Conservation (phyloP, 1,284 basidiomycete genomes). For the Vanrija pseudolonga region DNA sequence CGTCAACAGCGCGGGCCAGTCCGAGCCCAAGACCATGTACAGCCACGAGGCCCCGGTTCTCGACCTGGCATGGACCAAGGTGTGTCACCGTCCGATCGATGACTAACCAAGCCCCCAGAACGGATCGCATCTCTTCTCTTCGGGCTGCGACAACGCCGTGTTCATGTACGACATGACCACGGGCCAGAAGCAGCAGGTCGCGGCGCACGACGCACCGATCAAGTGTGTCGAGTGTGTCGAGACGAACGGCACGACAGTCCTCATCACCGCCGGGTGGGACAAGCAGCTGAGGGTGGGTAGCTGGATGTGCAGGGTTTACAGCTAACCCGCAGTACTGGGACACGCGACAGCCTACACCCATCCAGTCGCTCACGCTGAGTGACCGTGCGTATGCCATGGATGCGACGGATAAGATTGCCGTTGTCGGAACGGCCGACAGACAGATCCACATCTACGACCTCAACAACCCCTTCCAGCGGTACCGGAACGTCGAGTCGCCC, state of each 20-base stretch:
- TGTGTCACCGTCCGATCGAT: conserved; percentile 21
- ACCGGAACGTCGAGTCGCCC: conserved; percentile 60
- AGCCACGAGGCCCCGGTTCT: conserved; percentile 77
- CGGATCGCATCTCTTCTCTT: conserved; percentile 74
- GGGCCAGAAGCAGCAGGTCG: conserved; percentile 66
- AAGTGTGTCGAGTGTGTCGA: conserved; percentile 73
- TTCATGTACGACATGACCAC: conserved; percentile 76
- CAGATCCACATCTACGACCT: conserved; percentile 84
- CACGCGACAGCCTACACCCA: conserved; percentile 65
- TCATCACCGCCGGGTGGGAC: conserved; percentile 88
- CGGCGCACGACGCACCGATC: conserved; percentile 78
- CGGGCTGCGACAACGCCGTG: conserved; percentile 80
- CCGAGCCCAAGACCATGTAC: conserved; percentile 76
- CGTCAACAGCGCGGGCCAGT: conserved; percentile 53
- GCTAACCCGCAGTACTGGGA: conserved; percentile 76
- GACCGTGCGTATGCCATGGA: conserved; percentile 73
- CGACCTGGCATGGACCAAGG: conserved; percentile 75
- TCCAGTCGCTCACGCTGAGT: conserved; percentile 73
- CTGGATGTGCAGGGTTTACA: neutral
- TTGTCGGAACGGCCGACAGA: conserved; percentile 77
- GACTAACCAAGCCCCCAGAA: conserved; percentile 55
- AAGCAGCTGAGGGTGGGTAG: conserved; percentile 72
- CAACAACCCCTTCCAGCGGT: conserved; percentile 62
- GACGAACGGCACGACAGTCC: conserved; percentile 51
- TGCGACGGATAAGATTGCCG: conserved; percentile 57